These are phyloP conservation scores for Colletotrichum destructivum DNA, from an alignment of 2,329 filamentous ascomycete species.

Conservation along the genomic window DNA sequence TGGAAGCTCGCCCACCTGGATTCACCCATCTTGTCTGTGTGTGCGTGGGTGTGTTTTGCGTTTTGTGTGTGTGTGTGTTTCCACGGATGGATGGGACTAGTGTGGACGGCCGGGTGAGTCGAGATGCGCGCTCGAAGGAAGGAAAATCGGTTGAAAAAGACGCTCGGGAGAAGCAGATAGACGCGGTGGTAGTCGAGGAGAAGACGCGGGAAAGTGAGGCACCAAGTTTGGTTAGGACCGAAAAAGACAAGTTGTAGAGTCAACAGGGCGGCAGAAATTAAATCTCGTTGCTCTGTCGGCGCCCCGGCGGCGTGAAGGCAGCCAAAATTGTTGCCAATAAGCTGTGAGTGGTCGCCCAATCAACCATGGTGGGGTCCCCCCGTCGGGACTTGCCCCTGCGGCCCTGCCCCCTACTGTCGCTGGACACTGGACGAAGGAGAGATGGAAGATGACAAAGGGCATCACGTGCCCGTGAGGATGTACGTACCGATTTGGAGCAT, in stretches of 20 bases:
- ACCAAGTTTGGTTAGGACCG: conserved; percentile 33
- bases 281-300: conserved; percentile 46
- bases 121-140: conserved; percentile 27
- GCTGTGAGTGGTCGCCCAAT: conserved; percentile 55
- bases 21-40: conserved; percentile 70
- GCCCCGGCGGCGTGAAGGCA: conserved; percentile 38
- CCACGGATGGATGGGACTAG: not conserved
- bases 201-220: conserved; percentile 28
- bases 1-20: conserved; percentile 64
- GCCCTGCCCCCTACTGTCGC: conserved; percentile 1
- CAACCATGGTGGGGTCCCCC: conserved; percentile 53
- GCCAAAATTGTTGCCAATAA: conserved; percentile 44
- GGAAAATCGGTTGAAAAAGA: conserved; percentile 26
- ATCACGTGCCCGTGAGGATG: not conserved
- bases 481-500: not conserved
- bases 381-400: conserved; percentile 16
- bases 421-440: not conserved
- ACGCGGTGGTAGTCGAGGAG: conserved; percentile 31
- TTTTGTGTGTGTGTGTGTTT: conserved; percentile 21
- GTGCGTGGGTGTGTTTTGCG: conserved; percentile 11
- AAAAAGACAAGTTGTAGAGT: conserved; percentile 32
- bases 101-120: not conserved
- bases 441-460: not conserved
- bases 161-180: conserved; percentile 34
- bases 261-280: conserved; percentile 45